Conservation (phyloP, 805 yeast genomes). For the Komagataella populi region DNA sequence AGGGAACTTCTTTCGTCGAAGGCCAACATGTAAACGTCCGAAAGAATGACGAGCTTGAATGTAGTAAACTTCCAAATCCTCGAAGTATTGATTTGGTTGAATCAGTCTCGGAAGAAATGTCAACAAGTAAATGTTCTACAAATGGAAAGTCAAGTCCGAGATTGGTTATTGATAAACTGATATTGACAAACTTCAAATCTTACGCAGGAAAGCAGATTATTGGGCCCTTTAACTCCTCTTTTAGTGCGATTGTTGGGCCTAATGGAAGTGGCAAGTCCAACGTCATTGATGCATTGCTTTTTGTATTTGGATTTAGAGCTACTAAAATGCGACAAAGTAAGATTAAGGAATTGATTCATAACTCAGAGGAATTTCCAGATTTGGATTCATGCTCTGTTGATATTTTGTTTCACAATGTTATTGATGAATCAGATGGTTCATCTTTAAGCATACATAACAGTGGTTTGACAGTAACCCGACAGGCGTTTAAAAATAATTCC, state of each 20-base stretch:
- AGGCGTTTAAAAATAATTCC: conserved; percentile 61
- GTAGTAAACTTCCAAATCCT: background rate
- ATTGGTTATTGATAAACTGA: conserved; percentile 61
- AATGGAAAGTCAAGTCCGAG: conserved; percentile 17
- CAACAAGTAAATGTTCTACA: background rate
- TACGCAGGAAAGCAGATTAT: conserved; percentile 88
- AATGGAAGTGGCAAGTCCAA: conserved; percentile 97
- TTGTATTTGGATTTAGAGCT: conserved; percentile 95
- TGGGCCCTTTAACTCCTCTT: conserved; percentile 90
- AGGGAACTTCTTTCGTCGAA: background rate
- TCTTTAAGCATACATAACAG: conserved; percentile 37
- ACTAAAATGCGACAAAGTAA: conserved; percentile 94
- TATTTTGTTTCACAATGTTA: conserved; percentile 69
- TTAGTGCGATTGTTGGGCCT: conserved; percentile 97
- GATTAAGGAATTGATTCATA: conserved; percentile 84
- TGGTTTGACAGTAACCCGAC: conserved; percentile 61
- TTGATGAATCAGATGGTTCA: conserved; percentile 33
- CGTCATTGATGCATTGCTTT: conserved; percentile 94
- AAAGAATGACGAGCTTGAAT: background rate
- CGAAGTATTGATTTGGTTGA: background rate
- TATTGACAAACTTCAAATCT: conserved; percentile 79
- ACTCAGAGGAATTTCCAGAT: conserved; percentile 60
- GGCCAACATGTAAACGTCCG: background rate
- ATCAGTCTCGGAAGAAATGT: background rate
- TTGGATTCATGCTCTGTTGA: conserved; percentile 79